Evolutionary conservation across 1,284 basidiomycete species (phyloP).

Genomic region (Leccinum angustisporum): DNA sequence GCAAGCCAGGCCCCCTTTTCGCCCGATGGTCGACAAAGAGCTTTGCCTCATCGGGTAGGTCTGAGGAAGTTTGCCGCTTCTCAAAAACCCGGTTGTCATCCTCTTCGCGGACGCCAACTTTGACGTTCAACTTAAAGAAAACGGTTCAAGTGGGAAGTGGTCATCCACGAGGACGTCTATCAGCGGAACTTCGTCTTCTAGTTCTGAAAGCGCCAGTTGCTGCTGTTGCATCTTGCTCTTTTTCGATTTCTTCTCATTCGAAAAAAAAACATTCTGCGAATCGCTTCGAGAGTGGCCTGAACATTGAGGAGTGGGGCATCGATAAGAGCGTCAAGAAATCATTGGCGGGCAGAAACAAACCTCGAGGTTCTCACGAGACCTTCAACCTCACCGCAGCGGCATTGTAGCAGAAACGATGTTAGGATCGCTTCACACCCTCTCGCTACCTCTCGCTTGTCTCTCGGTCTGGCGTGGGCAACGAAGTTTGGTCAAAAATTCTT

Average conservation of each 20-base stretch:
- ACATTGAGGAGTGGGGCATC: neutral
- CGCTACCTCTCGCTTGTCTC: constrained; percentile 50
- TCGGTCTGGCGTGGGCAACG: constrained; percentile 38
- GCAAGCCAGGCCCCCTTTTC: constrained; percentile 31
- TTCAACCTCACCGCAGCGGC: constrained; percentile 63
- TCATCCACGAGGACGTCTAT: constrained; percentile 86
- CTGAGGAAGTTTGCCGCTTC: constrained; percentile 73
- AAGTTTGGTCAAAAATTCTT: neutral
- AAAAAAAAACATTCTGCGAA: constrained; percentile 51
- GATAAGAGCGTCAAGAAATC: neutral
- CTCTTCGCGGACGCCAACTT: constrained; percentile 40
- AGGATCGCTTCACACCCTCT: constrained; percentile 73
- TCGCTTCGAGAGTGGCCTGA: constrained; percentile 56
- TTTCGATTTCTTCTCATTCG: constrained; percentile 44
- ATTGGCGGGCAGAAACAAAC: constrained; percentile 37
- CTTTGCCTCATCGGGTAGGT: constrained; percentile 54
- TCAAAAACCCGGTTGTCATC: constrained; percentile 59
- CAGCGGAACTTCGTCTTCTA: constrained; percentile 45
- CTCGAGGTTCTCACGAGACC: constrained; percentile 60
- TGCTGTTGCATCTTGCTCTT: constrained; percentile 34
- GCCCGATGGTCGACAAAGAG: constrained; percentile 29
- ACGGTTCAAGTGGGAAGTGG: constrained; percentile 29
- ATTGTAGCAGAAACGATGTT: constrained; percentile 66
- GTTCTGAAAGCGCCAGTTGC: constrained; percentile 3
- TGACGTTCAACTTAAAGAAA: constrained; percentile 27